Evolutionary conservation across 1,139 yeast genomes (phyloP).

Genomic region (Wickerhamomyces sp.): DNA sequence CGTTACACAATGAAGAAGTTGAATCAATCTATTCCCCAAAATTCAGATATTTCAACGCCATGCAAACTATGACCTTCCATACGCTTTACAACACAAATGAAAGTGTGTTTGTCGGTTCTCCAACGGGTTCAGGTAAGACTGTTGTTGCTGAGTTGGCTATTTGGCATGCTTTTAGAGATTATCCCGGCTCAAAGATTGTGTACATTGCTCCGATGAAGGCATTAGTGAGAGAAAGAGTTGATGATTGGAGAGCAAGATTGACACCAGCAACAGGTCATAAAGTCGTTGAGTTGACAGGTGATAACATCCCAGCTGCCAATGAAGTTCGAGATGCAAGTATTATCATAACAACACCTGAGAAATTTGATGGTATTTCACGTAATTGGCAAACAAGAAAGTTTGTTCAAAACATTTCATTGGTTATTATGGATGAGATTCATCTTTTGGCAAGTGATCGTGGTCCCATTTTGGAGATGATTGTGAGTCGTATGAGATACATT

Average conservation of each 20-base stretch:
- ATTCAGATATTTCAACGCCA: conserved; percentile 90
- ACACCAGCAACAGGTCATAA: conserved; percentile 56
- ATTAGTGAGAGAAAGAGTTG: conserved; percentile 91
- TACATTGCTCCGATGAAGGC: conserved; percentile 99
- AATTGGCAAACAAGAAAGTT: conserved; percentile 95
- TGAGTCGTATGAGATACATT: conserved; percentile 93
- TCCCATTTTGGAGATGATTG: conserved; percentile 97
- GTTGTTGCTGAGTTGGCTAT: conserved; percentile 95
- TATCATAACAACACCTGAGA: conserved; percentile 95
- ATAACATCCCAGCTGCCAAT: conserved; percentile 82
- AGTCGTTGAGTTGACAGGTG: conserved; percentile 95
- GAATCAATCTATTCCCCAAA: conserved; percentile 62
- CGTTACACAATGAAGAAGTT: conserved; percentile 62
- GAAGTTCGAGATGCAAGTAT: conserved; percentile 89
- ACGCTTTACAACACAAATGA: conserved; percentile 74
- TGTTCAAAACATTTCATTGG: conserved; percentile 85
- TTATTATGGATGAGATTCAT: conserved; percentile 98
- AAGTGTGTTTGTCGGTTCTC: conserved; percentile 91
- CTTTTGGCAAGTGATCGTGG: conserved; percentile 96
- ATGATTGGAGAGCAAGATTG: conserved; percentile 82
- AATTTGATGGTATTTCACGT: conserved; percentile 97
- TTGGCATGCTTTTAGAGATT: conserved; percentile 87
- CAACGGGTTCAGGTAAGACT: conserved; percentile 98
- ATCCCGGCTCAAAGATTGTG: conserved; percentile 79
- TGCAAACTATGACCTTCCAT: conserved; percentile 97